phyloP scores from a whole-genome alignment of 805 yeast genomes.

The Saturnispora mendoncae region DNA sequence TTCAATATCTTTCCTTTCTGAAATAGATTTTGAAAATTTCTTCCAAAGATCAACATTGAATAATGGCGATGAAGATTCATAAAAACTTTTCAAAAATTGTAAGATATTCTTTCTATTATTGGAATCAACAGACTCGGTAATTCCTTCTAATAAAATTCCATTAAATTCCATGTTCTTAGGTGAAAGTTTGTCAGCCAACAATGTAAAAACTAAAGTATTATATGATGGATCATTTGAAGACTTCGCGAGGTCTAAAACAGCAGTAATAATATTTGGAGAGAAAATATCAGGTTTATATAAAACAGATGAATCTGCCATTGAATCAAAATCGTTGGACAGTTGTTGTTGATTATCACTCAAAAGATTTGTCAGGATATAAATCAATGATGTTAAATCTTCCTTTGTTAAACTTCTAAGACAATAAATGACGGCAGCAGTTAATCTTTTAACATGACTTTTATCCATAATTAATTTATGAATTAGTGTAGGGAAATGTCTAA shows the following conservation, averaged over 20 bases:
- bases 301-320: slow-evolving; percentile 12
- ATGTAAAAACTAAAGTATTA: slow-evolving; percentile 67
- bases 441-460: slow-evolving; percentile 37
- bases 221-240: slow-evolving; percentile 64
- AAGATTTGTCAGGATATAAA: slow-evolving; percentile 74
- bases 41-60: slow-evolving; percentile 37
- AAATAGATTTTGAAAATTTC: not conserved
- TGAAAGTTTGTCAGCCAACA: slow-evolving; percentile 65
- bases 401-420: slow-evolving; percentile 65
- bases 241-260: slow-evolving; percentile 58
- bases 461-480: slow-evolving; percentile 47
- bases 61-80: slow-evolving; percentile 34
- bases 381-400: slow-evolving; percentile 73
- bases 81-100: slow-evolving; percentile 50
- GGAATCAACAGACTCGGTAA: slow-evolving; percentile 52
- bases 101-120: slow-evolving; percentile 61
- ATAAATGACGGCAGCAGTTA: slow-evolving; percentile 52
- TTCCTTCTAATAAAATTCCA: slow-evolving; percentile 47
- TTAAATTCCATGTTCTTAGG: slow-evolving; percentile 45
- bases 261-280: slow-evolving; percentile 59
- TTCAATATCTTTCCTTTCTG: not conserved
- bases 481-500: slow-evolving; percentile 37
- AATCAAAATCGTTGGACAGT: slow-evolving; percentile 11
- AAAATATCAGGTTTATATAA: slow-evolving; percentile 27
- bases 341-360: slow-evolving; percentile 34